Evolutionary conservation across 805 yeast species (phyloP).

Genomic region (Grigorovia yakushimaensis): DNA sequence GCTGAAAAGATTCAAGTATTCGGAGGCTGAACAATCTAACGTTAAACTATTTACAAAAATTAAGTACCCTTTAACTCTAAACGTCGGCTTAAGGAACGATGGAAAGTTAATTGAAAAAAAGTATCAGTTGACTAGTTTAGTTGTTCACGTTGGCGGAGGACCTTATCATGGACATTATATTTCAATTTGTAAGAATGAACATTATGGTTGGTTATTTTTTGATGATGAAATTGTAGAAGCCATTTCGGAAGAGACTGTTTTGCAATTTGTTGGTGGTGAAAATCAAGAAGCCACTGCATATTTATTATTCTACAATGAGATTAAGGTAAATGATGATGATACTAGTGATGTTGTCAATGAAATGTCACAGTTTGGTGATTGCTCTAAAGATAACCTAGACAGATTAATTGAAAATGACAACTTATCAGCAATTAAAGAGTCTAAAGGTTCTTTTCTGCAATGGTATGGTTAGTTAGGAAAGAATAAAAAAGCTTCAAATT

Average conservation of each 20-base stretch:
- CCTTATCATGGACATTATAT: slow-evolving; percentile 98
- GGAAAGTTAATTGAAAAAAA: slow-evolving; percentile 35
- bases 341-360: slow-evolving; percentile 14
- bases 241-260: slow-evolving; percentile 73
- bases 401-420: slow-evolving; percentile 17
- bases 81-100: slow-evolving; percentile 43
- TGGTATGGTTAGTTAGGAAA: too few species aligned
- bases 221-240: slow-evolving; percentile 93
- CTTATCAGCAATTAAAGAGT: slow-evolving; percentile 6
- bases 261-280: slow-evolving; percentile 79
- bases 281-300: slow-evolving; percentile 89
- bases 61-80: slow-evolving; percentile 62
- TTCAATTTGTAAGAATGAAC: slow-evolving; percentile 66
- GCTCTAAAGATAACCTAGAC: slow-evolving; percentile 12
- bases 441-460: too few species aligned
- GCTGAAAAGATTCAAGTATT: slow-evolving; percentile 84
- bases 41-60: slow-evolving; percentile 82
- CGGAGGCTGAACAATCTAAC: slow-evolving; percentile 70
- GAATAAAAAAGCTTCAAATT: too few species aligned
- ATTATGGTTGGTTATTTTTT: slow-evolving; percentile 80
- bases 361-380: neutral
- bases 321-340: slow-evolving; percentile 19
- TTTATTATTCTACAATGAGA: slow-evolving; percentile 68
- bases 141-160: slow-evolving; percentile 94
- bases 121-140: slow-evolving; percentile 77